Conservation (phyloP, 306 rosid genomes). For the Prinsepia uniflora region DNA sequence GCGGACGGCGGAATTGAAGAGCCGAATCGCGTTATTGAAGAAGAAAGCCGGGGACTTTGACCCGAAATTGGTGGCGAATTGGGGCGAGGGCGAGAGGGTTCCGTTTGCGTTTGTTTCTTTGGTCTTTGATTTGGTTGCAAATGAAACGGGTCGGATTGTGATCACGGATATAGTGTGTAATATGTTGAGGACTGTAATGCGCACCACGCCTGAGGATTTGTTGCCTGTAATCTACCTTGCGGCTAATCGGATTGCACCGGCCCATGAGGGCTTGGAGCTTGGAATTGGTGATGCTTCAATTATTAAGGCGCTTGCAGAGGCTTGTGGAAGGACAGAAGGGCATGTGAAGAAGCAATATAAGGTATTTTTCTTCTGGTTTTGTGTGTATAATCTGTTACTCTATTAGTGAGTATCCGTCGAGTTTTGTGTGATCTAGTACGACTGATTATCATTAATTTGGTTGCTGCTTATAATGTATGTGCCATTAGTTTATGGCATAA, state of each 20-base stretch:
- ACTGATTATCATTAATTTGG: neutral
- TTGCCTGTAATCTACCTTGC: conserved; percentile 57
- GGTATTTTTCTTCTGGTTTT: conserved; percentile 31
- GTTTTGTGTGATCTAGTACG: neutral
- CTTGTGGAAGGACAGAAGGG: conserved; percentile 62
- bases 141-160: conserved; percentile 57
- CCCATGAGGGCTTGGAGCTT: conserved; percentile 70
- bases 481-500: neutral
- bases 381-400: neutral
- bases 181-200: conserved; percentile 73
- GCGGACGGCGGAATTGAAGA: conserved; percentile 45
- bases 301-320: conserved; percentile 77
- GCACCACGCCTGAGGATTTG: conserved; percentile 65
- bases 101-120: conserved; percentile 60
- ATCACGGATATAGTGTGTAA: conserved; percentile 82
- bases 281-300: conserved; percentile 90
- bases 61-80: conserved; percentile 41
- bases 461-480: neutral
- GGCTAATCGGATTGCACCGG: conserved; percentile 67
- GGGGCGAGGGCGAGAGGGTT: conserved; percentile 64
- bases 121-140: conserved; percentile 54
- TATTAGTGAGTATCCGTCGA: neutral
- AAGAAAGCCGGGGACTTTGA: conserved; percentile 59
- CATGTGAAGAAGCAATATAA: conserved; percentile 63
- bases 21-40: conserved; percentile 41